Base-by-base conservation (phyloP, 257 asterid species). In the Solanum neorickii region DNA sequence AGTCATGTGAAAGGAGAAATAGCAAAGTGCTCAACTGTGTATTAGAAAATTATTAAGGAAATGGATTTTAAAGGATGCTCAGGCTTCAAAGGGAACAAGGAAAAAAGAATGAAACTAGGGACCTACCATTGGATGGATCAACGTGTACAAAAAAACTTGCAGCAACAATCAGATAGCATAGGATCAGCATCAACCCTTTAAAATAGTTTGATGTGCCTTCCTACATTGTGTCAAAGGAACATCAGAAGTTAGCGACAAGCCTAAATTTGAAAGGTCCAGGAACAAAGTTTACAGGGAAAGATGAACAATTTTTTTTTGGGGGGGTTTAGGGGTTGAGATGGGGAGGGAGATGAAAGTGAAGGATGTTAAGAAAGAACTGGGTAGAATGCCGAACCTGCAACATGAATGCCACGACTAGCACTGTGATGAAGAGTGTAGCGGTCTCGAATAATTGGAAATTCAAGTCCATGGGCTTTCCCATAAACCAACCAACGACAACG, bases 371-470 rank as follows among this genome's bases (percentile, higher is more conserved):
- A 47, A 12, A 59, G 76, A 41, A 83, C 39, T 27, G 66, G 11
- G 59, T 72, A 21, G 44, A 74, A 35, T 35, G 41, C 92, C 60
- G 39, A 91, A 97, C 99, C 99, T 97, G 99, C 91, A 97, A 94
- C 99, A 97, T 95, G 90, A 97, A 97, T n/a, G 98, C 99, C 90
- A 97, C 99, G 68, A 97, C 99, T 82, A 97, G 90, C 86, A 97
- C 99, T 0, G 99, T 96, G 92, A 97, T 97, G 90, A 96, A 97
- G 41, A 97, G 94, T 3, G 99, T 94, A 39, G 99, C 98, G 25
- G 99, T 97, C 93, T 97, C 99, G 21, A 97, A 97, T 88, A 97
- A 98, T 87, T 96, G 97, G 87, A 97, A 96, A 92, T 97, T 97
- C 97, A 97, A 90, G 93, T 96, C 98, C 99, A 97, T 97, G 18